Evolutionary conservation across 1,284 basidiomycete genomes (phyloP), one percentile per base, ranked within the genome.

Genomic region (Sanghuangporus weigelae): DNA sequence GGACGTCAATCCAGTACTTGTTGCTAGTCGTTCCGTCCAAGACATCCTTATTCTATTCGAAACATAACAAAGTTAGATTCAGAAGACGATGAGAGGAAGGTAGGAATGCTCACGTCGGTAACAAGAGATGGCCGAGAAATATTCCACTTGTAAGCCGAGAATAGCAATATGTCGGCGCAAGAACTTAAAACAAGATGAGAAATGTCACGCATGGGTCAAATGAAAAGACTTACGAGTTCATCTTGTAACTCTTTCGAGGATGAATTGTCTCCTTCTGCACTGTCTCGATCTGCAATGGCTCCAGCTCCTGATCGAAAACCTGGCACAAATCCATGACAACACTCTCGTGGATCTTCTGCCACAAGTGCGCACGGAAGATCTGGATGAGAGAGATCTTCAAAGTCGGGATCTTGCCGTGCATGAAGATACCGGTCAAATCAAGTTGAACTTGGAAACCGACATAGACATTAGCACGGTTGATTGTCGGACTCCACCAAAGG

Each of bases 391-490:
- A 96, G 77, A 98, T 97, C 81, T 97, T 96, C 69, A 96, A 79
- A 4, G 96, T 98, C 5, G 97, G 96, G 69, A 99, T 96, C 81
- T 99, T 98, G 71, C 95, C 96, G 76, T 97, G 95, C 92, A 93
- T 93, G 81, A 93, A 93, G 64, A 93, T 93, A 73, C 95, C 96
- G 26, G 96, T 98, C 68, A 98, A 77, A 82, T 98, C 96, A 57
- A 98, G 85, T 73, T 98, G 97, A 21, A 99, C 97, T 77, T 99
- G 97, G 91, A 99, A 99, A 85, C 96, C 97, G 73, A 98, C 95
- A 73, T 98, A 98, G 75, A 98, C 95, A 73, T 98, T 99, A 62
- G 96, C 95, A 68, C 96, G 92, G 78, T 98, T 98, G 80, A 98
- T 95, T 0, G 93, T 95, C 19, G 95, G 95, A 73, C 92, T 95